phyloP scores from a whole-genome alignment of 2,329 filamentous ascomycete genomes.

The Talaromyces rugulosus region DNA sequence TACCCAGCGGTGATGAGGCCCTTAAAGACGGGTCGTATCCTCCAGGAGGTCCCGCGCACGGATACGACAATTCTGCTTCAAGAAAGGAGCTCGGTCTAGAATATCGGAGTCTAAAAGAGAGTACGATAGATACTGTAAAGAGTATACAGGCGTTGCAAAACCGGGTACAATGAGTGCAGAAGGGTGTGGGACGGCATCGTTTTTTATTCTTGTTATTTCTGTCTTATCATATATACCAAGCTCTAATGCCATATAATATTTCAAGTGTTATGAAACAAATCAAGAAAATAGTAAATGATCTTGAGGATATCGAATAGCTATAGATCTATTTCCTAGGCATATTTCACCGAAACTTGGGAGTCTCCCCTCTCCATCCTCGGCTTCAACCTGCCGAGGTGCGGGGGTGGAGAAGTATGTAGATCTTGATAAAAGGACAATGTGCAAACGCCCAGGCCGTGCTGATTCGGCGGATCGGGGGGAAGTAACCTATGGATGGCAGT shows the following conservation, averaged over 20 bases:
- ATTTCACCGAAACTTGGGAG: background rate
- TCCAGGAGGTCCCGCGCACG: slow-evolving; percentile 18
- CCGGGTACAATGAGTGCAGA: background rate
- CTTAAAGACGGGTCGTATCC: slow-evolving; percentile 10
- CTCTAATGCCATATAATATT: background rate
- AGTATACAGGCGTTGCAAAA: background rate
- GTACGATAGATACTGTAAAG: slow-evolving; percentile 16
- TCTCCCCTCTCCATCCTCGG: background rate
- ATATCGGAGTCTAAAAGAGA: slow-evolving; percentile 21
- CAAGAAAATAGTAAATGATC: background rate
- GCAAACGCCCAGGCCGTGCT: background rate
- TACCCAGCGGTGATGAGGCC: slow-evolving; percentile 29
- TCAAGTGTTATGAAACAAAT: background rate
- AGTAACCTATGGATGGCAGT: slow-evolving; percentile 56
- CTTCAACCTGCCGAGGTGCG: background rate
- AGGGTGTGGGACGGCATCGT: background rate
- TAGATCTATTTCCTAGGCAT: background rate
- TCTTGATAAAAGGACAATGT: background rate
- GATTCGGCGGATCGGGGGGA: background rate
- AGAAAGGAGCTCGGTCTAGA: slow-evolving; percentile 38
- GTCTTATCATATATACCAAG: background rate
- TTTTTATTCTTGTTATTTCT: background rate
- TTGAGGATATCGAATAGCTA: background rate
- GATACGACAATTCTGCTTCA: slow-evolving; percentile 37
- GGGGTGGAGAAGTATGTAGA: background rate